These are phyloP conservation scores for Pochonia chlamydosporia DNA, from an alignment of 2,329 filamentous ascomycete genomes.

Conservation along the genomic window DNA sequence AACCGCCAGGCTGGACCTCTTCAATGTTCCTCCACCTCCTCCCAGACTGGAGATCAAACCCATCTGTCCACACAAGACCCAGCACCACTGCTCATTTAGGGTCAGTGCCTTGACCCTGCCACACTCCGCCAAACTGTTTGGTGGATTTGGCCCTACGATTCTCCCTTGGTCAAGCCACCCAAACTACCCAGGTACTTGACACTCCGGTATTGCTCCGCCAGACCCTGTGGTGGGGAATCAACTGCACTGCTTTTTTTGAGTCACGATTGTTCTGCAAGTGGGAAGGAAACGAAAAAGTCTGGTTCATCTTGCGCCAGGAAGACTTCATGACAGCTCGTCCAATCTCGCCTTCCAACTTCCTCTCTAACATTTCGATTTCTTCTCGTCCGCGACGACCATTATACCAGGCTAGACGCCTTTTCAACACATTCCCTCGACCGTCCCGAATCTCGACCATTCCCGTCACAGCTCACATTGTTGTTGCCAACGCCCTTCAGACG, in stretches of 20 bases:
- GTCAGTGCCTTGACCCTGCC: no score
- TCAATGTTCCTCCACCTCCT: no score
- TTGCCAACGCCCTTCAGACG: neutral
- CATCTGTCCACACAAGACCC: no score
- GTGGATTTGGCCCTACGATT: no score
- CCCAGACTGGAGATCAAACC: no score
- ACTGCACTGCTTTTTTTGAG: conserved; percentile 4
- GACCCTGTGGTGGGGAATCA: conserved; percentile 5
- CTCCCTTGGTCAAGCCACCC: no score
- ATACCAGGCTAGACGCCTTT: conserved; percentile 5
- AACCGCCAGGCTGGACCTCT: no score
- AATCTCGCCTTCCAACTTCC: neutral
- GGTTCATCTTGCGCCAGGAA: neutral
- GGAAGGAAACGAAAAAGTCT: no score
- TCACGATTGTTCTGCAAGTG: conserved; percentile 4
- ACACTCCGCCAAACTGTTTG: no score
- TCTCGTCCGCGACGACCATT: conserved; percentile 2
- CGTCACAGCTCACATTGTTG: conserved; percentile 1
- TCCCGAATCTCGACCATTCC: neutral
- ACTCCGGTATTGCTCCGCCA: conserved; percentile 3
- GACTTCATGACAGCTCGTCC: conserved; percentile 6
- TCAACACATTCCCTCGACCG: neutral
- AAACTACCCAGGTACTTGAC: no score
- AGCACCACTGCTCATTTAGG: no score
- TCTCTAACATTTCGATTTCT: neutral